Percentiles rank a stretch among this genome's conserved stretches.
Evolutionary conservation across 2,329 filamentous ascomycete genomes (phyloP).

Genomic region (Trichoderma aggressivum): DNA sequence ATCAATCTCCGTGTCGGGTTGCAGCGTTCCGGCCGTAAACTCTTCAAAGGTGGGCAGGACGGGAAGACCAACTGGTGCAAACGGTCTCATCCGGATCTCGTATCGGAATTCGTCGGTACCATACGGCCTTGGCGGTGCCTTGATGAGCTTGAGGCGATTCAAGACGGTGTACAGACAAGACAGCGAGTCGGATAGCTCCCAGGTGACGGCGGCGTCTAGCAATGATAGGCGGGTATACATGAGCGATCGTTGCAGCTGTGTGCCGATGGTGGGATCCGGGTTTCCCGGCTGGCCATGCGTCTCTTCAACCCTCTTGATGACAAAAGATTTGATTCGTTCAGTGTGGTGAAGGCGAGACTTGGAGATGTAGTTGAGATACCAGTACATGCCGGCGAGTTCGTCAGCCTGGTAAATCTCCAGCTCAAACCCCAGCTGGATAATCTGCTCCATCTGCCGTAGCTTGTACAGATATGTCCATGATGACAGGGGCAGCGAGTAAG

Average conservation of each 20-base stretch:
- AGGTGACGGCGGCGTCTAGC: conserved; percentile 62
- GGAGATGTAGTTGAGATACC: conserved; percentile 75
- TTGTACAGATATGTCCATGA: conserved; percentile 92
- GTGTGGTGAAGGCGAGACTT: conserved; percentile 65
- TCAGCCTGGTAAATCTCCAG: conserved; percentile 83
- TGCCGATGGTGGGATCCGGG: conserved; percentile 33
- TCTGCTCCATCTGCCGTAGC: conserved; percentile 79
- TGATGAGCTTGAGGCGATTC: conserved; percentile 54
- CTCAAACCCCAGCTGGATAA: conserved; percentile 91
- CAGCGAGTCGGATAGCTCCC: conserved; percentile 53
- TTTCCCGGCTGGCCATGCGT: conserved; percentile 20
- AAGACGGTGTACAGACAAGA: conserved; percentile 65
- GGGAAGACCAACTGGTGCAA: conserved; percentile 65
- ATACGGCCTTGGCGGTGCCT: conserved; percentile 57
- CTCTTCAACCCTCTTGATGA: conserved; percentile 41
- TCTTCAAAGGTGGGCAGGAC: conserved; percentile 62
- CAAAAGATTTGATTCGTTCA: conserved; percentile 69
- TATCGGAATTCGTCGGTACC: conserved; percentile 67
- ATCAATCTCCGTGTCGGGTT: conserved; percentile 37
- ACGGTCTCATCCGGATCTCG: conserved; percentile 84
- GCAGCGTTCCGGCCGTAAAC: conserved; percentile 46
- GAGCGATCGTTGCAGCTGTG: conserved; percentile 47
- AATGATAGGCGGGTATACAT: conserved; percentile 58
- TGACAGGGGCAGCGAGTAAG: conserved; percentile 69
- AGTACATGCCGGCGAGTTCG: conserved; percentile 87